These are phyloP conservation scores for Leucogyrophana mollusca DNA, from an alignment of 768 basidiomycete species.

Conservation along the genomic window DNA sequence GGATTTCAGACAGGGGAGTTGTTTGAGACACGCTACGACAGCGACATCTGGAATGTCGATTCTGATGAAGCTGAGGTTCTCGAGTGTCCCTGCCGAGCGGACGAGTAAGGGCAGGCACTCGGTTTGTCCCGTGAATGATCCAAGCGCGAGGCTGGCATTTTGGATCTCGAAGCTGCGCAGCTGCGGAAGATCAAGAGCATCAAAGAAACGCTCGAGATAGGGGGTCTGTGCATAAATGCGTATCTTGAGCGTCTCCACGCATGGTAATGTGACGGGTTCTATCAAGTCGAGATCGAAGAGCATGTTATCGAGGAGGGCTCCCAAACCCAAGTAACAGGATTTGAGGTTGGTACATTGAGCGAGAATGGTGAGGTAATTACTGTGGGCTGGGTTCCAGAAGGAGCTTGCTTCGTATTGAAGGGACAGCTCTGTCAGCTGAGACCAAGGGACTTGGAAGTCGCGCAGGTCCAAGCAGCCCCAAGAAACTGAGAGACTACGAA, in stretches of 20 bases:
- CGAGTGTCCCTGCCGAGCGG: conserved; percentile 27
- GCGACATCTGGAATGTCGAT: conserved; percentile 20
- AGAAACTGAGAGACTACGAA: conserved; percentile 24
- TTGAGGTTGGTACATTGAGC: conserved; percentile 23
- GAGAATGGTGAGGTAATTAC: conserved; percentile 24
- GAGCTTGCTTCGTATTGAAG: conserved; percentile 27
- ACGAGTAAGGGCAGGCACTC: conserved; percentile 26
- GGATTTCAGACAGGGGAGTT: conserved; percentile 14
- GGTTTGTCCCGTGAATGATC: conserved; percentile 20
- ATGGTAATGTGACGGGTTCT: conserved; percentile 23
- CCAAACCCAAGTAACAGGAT: conserved; percentile 26
- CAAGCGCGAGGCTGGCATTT: conserved; percentile 27
- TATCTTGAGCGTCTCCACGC: conserved; percentile 24
- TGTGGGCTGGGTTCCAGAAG: conserved; percentile 28
- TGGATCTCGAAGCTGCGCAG: conserved; percentile 24
- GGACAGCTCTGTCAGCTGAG: conserved; percentile 23
- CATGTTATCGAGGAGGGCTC: conserved; percentile 12
- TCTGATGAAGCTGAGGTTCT: conserved; percentile 19
- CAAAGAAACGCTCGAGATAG: conserved; percentile 24
- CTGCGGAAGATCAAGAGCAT: conserved; percentile 20
- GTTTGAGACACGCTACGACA: conserved; percentile 19
- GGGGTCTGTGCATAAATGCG: conserved; percentile 25
- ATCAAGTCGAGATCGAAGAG: conserved; percentile 9
- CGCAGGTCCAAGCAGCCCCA: conserved; percentile 27
- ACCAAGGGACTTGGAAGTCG: conserved; percentile 26